Base-by-base conservation (phyloP, 495 filamentous ascomycete genomes). In the Hypomontagnella monticulosa region DNA sequence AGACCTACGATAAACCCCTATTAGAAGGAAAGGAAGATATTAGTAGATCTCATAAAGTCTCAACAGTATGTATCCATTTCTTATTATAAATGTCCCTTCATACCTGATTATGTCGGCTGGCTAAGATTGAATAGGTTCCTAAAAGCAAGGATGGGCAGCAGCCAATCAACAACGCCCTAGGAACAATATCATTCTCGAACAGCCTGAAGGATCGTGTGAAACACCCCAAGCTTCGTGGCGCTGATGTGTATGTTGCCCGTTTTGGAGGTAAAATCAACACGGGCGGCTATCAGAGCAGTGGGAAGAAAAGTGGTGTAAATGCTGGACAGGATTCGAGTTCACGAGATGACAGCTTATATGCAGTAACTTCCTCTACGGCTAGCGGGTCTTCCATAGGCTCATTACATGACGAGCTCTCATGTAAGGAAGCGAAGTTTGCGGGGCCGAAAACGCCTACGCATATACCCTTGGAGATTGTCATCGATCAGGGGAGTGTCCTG, bases 161-260 rank as follows among this genome's bases (percentile, higher is more conserved):
- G 8, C 36, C 36, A 12, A 15, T 4, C 20, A 46, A n/a, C 7
- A 27, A 46, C 8, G 10, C 3, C 16, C 4, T 10, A 19, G 42
- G 23, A 11, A 18, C 42, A n/a, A 5, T 10, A 23, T 27, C 42
- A 11, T 46, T 11, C 18, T 46, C 42, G 12, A 20, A 23, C 18
- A 27, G 3, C 15, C 18, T 46, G 12, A 46, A 15, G 19, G 42
- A 46, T 19, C 42, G 42, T 10, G 23, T 46, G 16, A 46, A 46
- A 18, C 42, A 46, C 11, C 42, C 42, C 11, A 46, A 46, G 18
- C 42, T 46, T 11, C 42, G 42, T 9, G 42, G 42, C 8, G 42
- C 42, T 27, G 42, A 46, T 23, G 42, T 46, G 23, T 46, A 46
- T n/a, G 42, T 46, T 23, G 42, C 42, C 12, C 42, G 42, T 10